A percentile compares a stretch with the other conserved stretches of the same genome.
phyloP scores from a whole-genome alignment of 2,329 filamentous ascomycete genomes.

The Aplosporella prunicola region DNA sequence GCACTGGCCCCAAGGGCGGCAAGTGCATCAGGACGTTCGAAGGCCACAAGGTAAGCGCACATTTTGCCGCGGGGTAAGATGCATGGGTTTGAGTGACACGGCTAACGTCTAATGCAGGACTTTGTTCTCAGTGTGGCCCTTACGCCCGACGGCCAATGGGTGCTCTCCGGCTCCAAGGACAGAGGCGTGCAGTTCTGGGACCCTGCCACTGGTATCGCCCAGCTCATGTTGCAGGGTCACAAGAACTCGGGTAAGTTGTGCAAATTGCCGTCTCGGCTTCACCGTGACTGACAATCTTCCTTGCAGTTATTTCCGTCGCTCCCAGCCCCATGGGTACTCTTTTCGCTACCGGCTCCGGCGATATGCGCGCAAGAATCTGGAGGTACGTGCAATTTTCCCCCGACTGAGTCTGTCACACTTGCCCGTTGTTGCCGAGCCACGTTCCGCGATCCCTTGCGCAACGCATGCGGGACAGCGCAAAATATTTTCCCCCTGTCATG shows the following conservation, averaged over 20 bases:
- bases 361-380: constrained; percentile 98
- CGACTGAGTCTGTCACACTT: not conserved
- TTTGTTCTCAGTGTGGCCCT: constrained; percentile 94
- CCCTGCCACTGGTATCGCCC: constrained; percentile 80
- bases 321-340: constrained; percentile 79
- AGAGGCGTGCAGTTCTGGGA: constrained; percentile 99
- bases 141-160: constrained; percentile 90
- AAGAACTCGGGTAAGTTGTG: constrained; percentile 70
- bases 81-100: not conserved
- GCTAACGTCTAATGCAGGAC: constrained; percentile 47
- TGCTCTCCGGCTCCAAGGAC: constrained; percentile 95
- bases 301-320: constrained; percentile 88
- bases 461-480: not conserved
- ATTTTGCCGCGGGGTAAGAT: not conserved
- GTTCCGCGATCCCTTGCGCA: not conserved
- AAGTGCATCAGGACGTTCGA: constrained; percentile 96
- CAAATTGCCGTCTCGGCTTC: not conserved
- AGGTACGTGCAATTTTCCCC: constrained; percentile 49
- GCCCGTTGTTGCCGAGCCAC: not conserved
- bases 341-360: constrained; percentile 93
- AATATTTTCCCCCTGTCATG: not conserved
- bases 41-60: constrained; percentile 72
- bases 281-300: constrained; percentile 4
- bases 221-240: constrained; percentile 97
- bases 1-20: constrained; percentile 66